phyloP scores from a whole-genome alignment of 805 yeast genomes.

The Dipodascopsis tothii region DNA sequence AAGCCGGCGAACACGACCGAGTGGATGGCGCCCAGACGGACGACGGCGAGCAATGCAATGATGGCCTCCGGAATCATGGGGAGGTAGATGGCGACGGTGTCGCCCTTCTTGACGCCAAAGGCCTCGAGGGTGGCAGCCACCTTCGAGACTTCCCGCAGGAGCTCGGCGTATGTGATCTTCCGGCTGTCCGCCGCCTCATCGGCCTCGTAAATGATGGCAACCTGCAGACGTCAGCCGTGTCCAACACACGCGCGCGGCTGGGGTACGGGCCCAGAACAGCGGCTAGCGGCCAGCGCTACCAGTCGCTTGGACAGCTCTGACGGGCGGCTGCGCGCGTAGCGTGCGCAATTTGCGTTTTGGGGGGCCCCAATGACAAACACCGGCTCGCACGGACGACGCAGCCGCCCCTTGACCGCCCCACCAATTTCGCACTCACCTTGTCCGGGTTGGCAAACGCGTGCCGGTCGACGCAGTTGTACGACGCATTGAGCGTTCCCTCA shows the following conservation, averaged over 20 bases:
- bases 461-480: conserved; percentile 90
- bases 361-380: no score
- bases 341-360: no score
- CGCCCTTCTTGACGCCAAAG: conserved; percentile 90
- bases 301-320: no score
- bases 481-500: conserved; percentile 87
- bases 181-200: conserved; percentile 75
- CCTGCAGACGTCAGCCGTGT: conserved; percentile 3
- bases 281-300: no score
- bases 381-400: no score
- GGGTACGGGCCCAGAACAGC: no score
- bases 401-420: no score
- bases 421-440: conserved; percentile 38
- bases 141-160: conserved; percentile 73
- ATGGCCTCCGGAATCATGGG: conserved; percentile 98
- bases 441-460: conserved; percentile 85
- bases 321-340: no score
- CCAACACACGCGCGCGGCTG: not conserved
- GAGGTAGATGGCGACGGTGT: conserved; percentile 88
- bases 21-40: conserved; percentile 91
- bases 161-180: conserved; percentile 75
- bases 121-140: conserved; percentile 75
- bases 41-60: conserved; percentile 87
- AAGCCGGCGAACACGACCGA: conserved; percentile 96
- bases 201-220: conserved; percentile 72